These are phyloP conservation scores for Capsella rubella DNA, from an alignment of 441 rosid genomes.

Conservation along the genomic window DNA sequence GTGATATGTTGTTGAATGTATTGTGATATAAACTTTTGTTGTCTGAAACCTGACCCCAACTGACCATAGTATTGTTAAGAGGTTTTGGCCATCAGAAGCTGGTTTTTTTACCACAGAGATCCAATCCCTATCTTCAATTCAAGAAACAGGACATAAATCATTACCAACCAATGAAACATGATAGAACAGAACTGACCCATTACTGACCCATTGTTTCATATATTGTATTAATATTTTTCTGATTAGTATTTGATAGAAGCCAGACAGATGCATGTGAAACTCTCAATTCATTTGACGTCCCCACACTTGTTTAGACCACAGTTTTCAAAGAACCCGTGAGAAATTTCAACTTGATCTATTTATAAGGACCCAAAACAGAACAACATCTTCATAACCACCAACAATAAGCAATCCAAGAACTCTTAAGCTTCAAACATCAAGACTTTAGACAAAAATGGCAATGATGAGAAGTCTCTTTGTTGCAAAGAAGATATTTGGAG, in stretches of 20 bases:
- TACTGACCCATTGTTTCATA: background rate
- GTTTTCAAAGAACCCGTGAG: conserved; percentile 1
- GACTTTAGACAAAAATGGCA: background rate
- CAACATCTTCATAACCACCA: background rate
- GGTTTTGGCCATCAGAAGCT: background rate
- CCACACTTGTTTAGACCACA: background rate
- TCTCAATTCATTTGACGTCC: background rate
- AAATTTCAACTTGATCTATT: conserved; percentile 9
- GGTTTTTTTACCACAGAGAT: conserved; percentile 13
- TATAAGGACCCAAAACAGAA: background rate
- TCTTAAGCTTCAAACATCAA: background rate
- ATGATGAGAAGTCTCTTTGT: conserved; percentile 17
- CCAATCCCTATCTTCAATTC: background rate
- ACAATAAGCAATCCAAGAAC: background rate
- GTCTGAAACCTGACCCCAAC: conserved; percentile 17
- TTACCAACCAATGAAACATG: conserved; percentile 20
- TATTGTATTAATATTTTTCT: background rate
- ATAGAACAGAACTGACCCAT: conserved; percentile 7
- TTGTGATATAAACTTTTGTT: conserved; percentile 1
- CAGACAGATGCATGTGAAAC: conserved; percentile 33
- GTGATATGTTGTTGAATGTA: background rate
- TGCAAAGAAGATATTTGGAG: conserved; percentile 20
- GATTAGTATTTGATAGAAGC: background rate
- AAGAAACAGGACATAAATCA: background rate
- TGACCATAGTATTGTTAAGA: conserved; percentile 14